Conservation (phyloP, 73 alveolate species). For the Strombidium stylifer region DNA sequence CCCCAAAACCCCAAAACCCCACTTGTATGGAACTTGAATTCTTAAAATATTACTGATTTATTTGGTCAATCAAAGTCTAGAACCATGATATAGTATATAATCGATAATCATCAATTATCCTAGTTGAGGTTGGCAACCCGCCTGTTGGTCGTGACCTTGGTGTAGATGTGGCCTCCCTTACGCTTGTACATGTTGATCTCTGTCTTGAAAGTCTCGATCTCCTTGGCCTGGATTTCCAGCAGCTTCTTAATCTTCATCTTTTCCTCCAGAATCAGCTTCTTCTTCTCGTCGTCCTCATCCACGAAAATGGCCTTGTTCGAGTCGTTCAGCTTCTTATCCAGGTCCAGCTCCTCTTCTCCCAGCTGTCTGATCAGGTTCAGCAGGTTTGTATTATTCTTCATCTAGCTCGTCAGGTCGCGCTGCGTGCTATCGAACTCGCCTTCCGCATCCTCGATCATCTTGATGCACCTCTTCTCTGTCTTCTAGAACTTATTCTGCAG, state of each 20-base stretch:
- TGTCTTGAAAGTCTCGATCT: slow-evolving; percentile 79
- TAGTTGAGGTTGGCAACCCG: slow-evolving; percentile 51
- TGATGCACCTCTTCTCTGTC: slow-evolving; percentile 67
- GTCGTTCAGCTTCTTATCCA: slow-evolving; percentile 68
- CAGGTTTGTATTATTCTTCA: slow-evolving; percentile 77
- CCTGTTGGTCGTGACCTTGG: slow-evolving; percentile 85
- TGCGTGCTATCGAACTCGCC: slow-evolving; percentile 62
- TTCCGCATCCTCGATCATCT: slow-evolving; percentile 54
- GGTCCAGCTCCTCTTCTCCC: slow-evolving; percentile 71
- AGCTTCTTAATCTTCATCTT: slow-evolving; percentile 73
- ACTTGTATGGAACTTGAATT: no score
- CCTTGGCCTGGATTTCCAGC: slow-evolving; percentile 73
- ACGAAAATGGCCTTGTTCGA: slow-evolving; percentile 78
- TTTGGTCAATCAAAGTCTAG: no score
- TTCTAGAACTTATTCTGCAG: slow-evolving; percentile 59
- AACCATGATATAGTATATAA: no score
- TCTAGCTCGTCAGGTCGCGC: slow-evolving; percentile 64
- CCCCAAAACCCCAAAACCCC: no score
- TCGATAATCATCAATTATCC: slow-evolving; percentile 23
- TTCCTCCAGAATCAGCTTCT: slow-evolving; percentile 69
- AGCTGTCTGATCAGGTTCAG: slow-evolving; percentile 69
- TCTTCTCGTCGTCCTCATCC: slow-evolving; percentile 83
- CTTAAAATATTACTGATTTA: no score
- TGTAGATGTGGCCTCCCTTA: slow-evolving; percentile 93
- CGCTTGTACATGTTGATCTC: slow-evolving; percentile 81